Evolutionary conservation across 2,329 filamentous ascomycete genomes (phyloP), one percentile per base, ranked within the genome.

Genomic region (Cladosporium sp.): DNA sequence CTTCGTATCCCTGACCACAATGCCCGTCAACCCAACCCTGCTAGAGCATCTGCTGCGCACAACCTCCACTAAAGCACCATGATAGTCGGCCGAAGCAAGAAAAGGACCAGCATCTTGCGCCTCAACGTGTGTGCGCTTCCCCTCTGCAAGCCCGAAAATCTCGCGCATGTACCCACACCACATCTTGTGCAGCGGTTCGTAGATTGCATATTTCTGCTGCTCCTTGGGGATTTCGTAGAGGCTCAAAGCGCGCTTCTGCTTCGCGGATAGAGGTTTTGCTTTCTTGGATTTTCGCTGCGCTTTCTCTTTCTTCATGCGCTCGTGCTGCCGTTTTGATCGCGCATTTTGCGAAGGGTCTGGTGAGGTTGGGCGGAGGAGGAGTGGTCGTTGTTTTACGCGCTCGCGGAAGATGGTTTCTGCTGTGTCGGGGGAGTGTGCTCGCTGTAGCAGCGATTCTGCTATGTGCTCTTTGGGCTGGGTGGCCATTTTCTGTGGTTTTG

Each of bases 161-260:
- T 96, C 91, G 48, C 84, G 81, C 63, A 93, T 86, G 69, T 99
- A 99, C 3, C 80, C 84, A 32, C 84, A 70, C 93, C 93, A 99
- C 56, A 99, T 74, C 13, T 70, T 69, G 66, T 95, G 82, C 58
- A 99, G 71, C 0, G 86, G 86, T 58, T 83, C 79, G 67, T 93
- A 97, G 27, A 92, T 78, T 4, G 76, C 76, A 63, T 95, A 95
- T 55, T 83, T 84, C 58, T 80, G 79, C 50, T 85, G 81, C 30
- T 78, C 72, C 53, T 81, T 81, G 0, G 87, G 85, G 5, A 96
- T 78, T 9, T 88, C 80, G 70, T 95, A 85, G 13, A 96, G 75
- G 9, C 83, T 81, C 0, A 90, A 76, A 4, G 73, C 73, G 12
- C 90, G 84, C 59, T 91, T 89, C 64, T 93, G 80, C 18, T 85